These are phyloP conservation scores for Salix suchowensis DNA, from an alignment of 345 rosid species.

Conservation along the genomic window DNA sequence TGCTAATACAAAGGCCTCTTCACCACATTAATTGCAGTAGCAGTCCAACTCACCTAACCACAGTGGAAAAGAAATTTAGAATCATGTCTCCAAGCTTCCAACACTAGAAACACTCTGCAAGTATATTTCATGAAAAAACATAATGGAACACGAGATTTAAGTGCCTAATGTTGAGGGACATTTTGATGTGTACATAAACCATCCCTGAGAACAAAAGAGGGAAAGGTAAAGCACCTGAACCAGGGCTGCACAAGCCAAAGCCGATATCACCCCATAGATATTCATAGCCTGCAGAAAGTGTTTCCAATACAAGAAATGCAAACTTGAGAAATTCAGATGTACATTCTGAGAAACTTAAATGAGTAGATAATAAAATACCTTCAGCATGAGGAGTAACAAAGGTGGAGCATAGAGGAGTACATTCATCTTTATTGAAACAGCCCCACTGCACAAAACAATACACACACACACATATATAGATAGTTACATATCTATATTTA, in stretches of 20 bases:
- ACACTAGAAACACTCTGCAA: background rate
- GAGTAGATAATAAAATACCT: conserved; percentile 36
- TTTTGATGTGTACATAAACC: background rate
- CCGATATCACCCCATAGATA: conserved; percentile 62
- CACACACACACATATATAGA: background rate
- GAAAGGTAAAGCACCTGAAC: conserved; percentile 60
- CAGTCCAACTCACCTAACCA: conserved; percentile 60
- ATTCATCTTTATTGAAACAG: conserved; percentile 94
- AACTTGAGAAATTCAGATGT: conserved; percentile 7
- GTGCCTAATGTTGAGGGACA: background rate
- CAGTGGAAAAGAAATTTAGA: conserved; percentile 20
- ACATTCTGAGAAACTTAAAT: background rate
- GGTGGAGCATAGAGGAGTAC: conserved; percentile 89
- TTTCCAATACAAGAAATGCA: conserved; percentile 19
- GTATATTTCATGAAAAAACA: background rate
- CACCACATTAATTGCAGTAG: conserved; percentile 29
- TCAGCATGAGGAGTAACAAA: conserved; percentile 65
- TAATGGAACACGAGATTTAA: background rate
- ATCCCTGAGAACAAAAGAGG: conserved; percentile 12
- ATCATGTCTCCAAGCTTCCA: conserved; percentile 12
- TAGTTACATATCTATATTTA: conserved; percentile 11
- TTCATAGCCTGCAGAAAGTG: conserved; percentile 58
- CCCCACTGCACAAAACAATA: conserved; percentile 41
- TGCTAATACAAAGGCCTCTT: conserved; percentile 18
- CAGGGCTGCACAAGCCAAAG: conserved; percentile 80